Percentiles rank a stretch among this genome's conserved stretches.
Conservation (phyloP, 164 flowering plant genomes). For the Piper longum region DNA sequence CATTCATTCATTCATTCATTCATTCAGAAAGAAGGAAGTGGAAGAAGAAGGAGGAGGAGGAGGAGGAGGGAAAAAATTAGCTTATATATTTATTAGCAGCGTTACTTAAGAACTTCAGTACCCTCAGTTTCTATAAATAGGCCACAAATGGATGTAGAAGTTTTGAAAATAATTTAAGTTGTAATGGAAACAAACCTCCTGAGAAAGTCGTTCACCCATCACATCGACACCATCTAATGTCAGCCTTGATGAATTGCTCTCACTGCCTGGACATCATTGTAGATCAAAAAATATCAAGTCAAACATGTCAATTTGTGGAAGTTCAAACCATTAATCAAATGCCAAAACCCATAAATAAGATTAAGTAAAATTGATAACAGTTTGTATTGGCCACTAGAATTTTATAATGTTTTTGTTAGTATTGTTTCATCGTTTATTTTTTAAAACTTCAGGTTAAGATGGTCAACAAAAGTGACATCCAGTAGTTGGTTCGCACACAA, state of each 20-base stretch:
- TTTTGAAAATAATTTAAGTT: neutral
- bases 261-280: conserved; percentile 54
- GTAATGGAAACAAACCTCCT: conserved; percentile 43
- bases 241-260: conserved; percentile 45
- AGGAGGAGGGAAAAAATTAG: neutral
- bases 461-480: neutral
- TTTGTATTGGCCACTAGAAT: too few species aligned
- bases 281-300: conserved; percentile 4
- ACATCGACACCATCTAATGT: conserved; percentile 95
- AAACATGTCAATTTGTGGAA: too few species aligned
- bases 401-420: too few species aligned
- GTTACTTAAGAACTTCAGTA: too few species aligned
- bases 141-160: neutral
- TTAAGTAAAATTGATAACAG: too few species aligned
- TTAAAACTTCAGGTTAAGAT: neutral
- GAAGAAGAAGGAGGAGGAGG: neutral
- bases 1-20: neutral
- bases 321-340: too few species aligned
- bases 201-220: conserved; percentile 84
- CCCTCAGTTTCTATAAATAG: too few species aligned
- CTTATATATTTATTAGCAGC: neutral
- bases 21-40: neutral
- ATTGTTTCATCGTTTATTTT: neutral
- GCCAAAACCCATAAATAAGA: too few species aligned
- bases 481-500: neutral